Conservation (phyloP, 805 yeast genomes). For the Yamadazyma philogaea region DNA sequence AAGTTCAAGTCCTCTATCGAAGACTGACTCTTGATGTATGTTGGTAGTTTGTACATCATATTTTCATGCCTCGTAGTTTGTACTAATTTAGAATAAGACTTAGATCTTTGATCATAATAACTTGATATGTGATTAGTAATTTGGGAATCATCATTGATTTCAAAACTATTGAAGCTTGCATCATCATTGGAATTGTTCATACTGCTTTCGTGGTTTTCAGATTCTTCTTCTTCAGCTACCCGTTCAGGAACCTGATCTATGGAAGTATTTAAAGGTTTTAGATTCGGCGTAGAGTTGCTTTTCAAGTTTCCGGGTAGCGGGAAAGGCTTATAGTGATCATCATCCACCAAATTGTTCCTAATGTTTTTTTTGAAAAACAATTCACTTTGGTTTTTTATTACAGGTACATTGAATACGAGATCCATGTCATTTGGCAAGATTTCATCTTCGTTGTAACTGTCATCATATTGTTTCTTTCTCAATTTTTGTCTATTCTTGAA, state of each 20-base stretch:
- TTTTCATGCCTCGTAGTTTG: constrained; percentile 31
- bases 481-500: constrained; percentile 36
- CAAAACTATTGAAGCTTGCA: constrained; percentile 5
- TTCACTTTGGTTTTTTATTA: constrained; percentile 35
- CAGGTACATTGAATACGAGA: constrained; percentile 43
- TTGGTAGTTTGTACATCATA: constrained; percentile 36
- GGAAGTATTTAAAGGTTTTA: constrained; percentile 6
- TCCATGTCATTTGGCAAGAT: constrained; percentile 36
- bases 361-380: constrained; percentile 21
- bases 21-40: constrained; percentile 36
- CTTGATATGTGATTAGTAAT: constrained; percentile 36
- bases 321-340: constrained; percentile 26
- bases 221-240: constrained; percentile 13
- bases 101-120: constrained; percentile 35
- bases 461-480: constrained; percentile 40
- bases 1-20: constrained; percentile 57
- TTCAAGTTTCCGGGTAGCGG: constrained; percentile 29
- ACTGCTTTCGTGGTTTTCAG: neutral
- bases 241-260: constrained; percentile 10
- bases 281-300: constrained; percentile 13
- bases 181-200: constrained; percentile 4
- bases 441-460: constrained; percentile 40
- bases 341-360: constrained; percentile 14
- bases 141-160: constrained; percentile 27
- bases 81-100: constrained; percentile 31